Conservation (phyloP, 257 asterid genomes). For the Eucommia ulmoides region DNA sequence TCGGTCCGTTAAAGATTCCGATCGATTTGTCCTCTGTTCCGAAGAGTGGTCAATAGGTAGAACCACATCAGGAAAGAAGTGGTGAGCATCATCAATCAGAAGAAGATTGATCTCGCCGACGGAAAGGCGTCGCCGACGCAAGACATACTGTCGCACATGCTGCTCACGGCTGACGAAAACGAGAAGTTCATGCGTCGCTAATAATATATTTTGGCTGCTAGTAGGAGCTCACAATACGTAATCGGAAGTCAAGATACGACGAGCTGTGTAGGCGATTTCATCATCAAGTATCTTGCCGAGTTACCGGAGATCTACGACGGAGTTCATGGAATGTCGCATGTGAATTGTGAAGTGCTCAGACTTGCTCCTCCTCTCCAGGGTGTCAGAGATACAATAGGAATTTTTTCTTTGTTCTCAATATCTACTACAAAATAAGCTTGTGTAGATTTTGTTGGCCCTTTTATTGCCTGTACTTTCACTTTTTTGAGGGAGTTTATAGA, state of each 20-base stretch:
- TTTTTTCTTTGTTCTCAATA: no score
- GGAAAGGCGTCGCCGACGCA: constrained; percentile 47
- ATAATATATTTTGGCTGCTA: constrained; percentile 38
- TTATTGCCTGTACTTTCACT: no score
- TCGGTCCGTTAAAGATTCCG: constrained; percentile 35
- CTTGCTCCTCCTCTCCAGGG: no score
- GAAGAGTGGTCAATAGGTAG: constrained; percentile 38
- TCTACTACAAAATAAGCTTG: no score
- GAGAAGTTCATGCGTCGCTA: constrained; percentile 42
- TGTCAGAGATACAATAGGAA: not conserved
- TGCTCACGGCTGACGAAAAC: constrained; percentile 31
- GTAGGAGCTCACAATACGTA: no score
- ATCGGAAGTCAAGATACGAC: constrained; percentile 58
- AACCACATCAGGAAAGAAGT: constrained; percentile 34
- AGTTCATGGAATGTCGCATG: constrained; percentile 31
- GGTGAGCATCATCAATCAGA: constrained; percentile 20
- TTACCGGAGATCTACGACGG: constrained; percentile 38
- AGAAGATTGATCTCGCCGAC: constrained; percentile 27
- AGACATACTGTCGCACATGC: constrained; percentile 51
- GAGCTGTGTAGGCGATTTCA: constrained; percentile 39
- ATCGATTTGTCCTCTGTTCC: constrained; percentile 41
- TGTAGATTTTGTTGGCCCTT: no score
- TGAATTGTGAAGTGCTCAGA: no score
- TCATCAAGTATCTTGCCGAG: constrained; percentile 50
- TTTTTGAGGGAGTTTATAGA: no score